phyloP scores from a whole-genome alignment of 768 basidiomycete genomes.

The Astraeus odoratus region DNA sequence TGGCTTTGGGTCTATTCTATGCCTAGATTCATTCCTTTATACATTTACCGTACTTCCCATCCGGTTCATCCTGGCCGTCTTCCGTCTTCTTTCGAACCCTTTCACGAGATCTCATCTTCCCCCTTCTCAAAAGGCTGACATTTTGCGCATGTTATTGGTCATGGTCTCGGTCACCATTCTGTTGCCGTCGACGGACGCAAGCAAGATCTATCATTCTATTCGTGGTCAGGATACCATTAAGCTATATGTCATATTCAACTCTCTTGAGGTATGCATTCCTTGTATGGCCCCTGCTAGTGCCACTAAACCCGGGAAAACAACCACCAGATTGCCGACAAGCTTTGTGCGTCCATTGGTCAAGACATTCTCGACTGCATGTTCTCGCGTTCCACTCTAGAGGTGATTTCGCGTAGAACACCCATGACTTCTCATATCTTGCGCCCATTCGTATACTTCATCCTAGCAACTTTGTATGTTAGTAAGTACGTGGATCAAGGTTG shows the following conservation, averaged over 20 bases:
- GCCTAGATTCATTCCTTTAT: constrained; percentile 95
- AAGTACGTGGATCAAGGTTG: constrained; percentile 17
- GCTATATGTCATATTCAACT: constrained; percentile 98
- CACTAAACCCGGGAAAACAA: not conserved
- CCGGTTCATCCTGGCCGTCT: constrained; percentile 62
- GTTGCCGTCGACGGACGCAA: constrained; percentile 83
- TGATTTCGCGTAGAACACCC: constrained; percentile 54
- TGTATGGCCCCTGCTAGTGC: not conserved
- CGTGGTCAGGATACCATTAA: constrained; percentile 98
- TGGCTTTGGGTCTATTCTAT: constrained; percentile 86
- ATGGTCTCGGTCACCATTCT: constrained; percentile 67
- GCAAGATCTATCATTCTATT: constrained; percentile 97
- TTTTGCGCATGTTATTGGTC: constrained; percentile 76
- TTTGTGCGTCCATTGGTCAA: constrained; percentile 95
- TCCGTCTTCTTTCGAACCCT: constrained; percentile 47
- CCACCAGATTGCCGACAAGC: constrained; percentile 80
- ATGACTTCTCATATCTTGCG: constrained; percentile 62
- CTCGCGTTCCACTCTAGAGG: constrained; percentile 82
- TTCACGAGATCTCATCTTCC: constrained; percentile 54
- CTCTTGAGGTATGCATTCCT: constrained; percentile 72
- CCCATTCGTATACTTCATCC: constrained; percentile 75
- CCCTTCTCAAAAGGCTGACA: constrained; percentile 87
- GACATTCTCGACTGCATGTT: constrained; percentile 96
- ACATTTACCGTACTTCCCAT: constrained; percentile 97
- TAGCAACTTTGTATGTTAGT: constrained; percentile 84